Conservation (phyloP, 345 rosid genomes). For the Rhodamnia argentea region DNA sequence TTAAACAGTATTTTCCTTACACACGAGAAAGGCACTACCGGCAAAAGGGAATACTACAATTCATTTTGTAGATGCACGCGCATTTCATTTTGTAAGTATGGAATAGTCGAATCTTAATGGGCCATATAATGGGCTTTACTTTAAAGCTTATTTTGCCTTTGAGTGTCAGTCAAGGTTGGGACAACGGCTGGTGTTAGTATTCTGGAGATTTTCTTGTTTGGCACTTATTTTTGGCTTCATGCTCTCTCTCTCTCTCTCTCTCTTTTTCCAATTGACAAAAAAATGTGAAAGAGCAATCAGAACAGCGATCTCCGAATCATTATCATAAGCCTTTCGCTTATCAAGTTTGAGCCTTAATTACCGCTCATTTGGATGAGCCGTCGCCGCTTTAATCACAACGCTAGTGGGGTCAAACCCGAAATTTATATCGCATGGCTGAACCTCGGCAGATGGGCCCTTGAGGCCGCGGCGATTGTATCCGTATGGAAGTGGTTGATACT, state of each 20-base stretch:
- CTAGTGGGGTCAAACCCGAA: background rate
- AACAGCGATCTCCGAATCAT: background rate
- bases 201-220: background rate
- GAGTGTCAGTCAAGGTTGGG: background rate
- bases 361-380: too few species aligned
- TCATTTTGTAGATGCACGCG: background rate
- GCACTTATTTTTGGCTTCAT: background rate
- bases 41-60: background rate
- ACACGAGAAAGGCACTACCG: background rate
- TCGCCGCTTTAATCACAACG: too few species aligned
- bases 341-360: too few species aligned
- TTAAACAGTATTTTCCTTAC: background rate
- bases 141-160: background rate
- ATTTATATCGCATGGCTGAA: background rate
- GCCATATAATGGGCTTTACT: background rate
- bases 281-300: too few species aligned
- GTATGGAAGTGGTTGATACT: background rate
- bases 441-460: background rate
- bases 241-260: too few species aligned
- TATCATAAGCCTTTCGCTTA: background rate
- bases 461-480: background rate
- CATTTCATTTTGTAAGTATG: background rate
- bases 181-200: background rate
- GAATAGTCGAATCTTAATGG: background rate
- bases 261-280: too few species aligned